Conservation (phyloP, 805 yeast genomes). For the Clavispora asparagi region DNA sequence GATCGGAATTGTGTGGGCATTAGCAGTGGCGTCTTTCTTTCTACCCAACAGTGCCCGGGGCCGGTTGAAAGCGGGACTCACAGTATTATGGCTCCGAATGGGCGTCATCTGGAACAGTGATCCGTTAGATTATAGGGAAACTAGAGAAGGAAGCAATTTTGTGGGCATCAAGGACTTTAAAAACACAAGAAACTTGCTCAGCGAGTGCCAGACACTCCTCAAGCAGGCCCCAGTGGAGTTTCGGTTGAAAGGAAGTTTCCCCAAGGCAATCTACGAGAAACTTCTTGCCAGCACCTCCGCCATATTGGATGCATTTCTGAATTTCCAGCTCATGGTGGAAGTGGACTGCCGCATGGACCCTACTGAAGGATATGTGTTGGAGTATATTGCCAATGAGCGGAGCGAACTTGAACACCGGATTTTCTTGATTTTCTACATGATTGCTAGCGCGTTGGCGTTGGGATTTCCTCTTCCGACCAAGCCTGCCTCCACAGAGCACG, state of each 20-base stretch:
- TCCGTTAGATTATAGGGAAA: slow-evolving; percentile 47
- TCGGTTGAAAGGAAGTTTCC: slow-evolving; percentile 70
- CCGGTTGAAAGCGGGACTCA: slow-evolving; percentile 58
- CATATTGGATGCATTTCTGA: slow-evolving; percentile 71
- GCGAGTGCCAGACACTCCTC: slow-evolving; percentile 54
- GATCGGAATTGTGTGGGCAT: slow-evolving; percentile 73
- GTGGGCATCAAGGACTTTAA: slow-evolving; percentile 42
- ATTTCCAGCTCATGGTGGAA: slow-evolving; percentile 62
- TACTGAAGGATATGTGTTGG: slow-evolving; percentile 53
- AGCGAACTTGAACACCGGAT: slow-evolving; percentile 67
- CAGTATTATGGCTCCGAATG: slow-evolving; percentile 70
- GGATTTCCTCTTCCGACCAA: slow-evolving; percentile 75
- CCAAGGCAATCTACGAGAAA: slow-evolving; percentile 44
- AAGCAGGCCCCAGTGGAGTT: slow-evolving; percentile 73
- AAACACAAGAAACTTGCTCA: slow-evolving; percentile 50
- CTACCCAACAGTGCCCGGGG: slow-evolving; percentile 75
- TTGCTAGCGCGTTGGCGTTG: slow-evolving; percentile 67
- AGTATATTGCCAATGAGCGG: slow-evolving; percentile 52
- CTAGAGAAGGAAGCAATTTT: slow-evolving; percentile 13
- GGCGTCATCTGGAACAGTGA: slow-evolving; percentile 80
- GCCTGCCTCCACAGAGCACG: slow-evolving; percentile 73
- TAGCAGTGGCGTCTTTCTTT: slow-evolving; percentile 58
- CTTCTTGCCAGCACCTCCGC: slow-evolving; percentile 54
- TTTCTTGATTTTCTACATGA: slow-evolving; percentile 71
- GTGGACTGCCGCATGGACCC: slow-evolving; percentile 51